phyloP scores from a whole-genome alignment of 495 filamentous ascomycete genomes.

The Choiromyces venosus region DNA sequence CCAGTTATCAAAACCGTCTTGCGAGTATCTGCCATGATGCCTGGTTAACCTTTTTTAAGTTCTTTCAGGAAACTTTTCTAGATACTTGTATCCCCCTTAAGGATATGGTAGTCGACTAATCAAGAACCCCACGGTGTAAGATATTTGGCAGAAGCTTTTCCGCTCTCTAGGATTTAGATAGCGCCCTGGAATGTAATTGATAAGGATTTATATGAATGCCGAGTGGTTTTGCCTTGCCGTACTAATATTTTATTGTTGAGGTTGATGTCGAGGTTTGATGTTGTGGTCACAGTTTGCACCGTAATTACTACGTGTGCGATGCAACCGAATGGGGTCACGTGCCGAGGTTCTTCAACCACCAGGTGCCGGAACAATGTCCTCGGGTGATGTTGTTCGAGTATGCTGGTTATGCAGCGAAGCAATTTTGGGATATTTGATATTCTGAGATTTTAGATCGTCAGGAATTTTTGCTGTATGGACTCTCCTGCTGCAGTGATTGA shows the following conservation, averaged over 20 bases:
- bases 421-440: not conserved
- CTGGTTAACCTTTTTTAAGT: not conserved
- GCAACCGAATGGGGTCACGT: not conserved
- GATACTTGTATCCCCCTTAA: not conserved
- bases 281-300: not conserved
- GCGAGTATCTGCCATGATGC: constrained; percentile 15
- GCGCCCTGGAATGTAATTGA: not conserved
- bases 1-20: constrained; percentile 38
- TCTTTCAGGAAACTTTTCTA: not conserved
- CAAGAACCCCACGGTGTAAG: not conserved
- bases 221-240: not conserved
- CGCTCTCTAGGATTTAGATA: not conserved
- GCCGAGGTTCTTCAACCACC: not conserved
- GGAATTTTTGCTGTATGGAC: not conserved
- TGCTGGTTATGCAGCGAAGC: not conserved
- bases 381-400: not conserved
- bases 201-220: not conserved
- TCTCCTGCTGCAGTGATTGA: too few relatives aligned
- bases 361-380: not conserved
- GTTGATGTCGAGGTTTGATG: not conserved
- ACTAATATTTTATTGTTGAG: not conserved
- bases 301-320: not conserved
- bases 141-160: not conserved
- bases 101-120: not conserved
- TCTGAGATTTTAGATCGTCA: not conserved